Conservation (phyloP, 164 flowering plant genomes). For the Sextonia rubra region DNA sequence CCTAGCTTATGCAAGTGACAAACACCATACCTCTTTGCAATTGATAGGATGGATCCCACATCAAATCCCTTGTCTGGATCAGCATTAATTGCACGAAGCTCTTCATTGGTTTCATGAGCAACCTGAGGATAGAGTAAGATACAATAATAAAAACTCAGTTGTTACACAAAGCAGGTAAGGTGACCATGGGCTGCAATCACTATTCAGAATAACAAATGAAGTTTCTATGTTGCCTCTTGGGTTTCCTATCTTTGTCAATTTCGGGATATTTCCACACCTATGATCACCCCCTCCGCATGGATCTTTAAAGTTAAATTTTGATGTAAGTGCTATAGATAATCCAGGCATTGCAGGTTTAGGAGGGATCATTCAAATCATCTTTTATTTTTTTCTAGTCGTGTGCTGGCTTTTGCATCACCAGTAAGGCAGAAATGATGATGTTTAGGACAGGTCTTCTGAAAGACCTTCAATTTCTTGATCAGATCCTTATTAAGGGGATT, state of each 20-base stretch:
- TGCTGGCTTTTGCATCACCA: too few species aligned
- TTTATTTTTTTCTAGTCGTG: too few species aligned
- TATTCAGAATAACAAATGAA: neutral
- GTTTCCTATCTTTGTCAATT: conserved; percentile 84
- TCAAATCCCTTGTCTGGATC: conserved; percentile 88
- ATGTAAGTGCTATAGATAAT: too few species aligned
- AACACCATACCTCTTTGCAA: conserved; percentile 78
- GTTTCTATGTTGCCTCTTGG: conserved; percentile 59
- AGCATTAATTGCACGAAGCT: conserved; percentile 73
- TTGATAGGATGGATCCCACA: conserved; percentile 79
- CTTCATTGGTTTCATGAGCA: conserved; percentile 97
- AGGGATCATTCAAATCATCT: too few species aligned
- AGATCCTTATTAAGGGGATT: too few species aligned
- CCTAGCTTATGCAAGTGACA: conserved; percentile 25
- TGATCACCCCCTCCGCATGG: too few species aligned
- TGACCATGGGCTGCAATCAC: conserved; percentile 1
- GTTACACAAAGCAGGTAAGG: neutral
- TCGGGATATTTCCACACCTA: too few species aligned
- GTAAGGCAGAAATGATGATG: too few species aligned
- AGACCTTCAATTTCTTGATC: too few species aligned
- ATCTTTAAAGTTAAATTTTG: too few species aligned
- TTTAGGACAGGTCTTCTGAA: too few species aligned
- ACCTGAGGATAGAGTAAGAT: conserved; percentile 39
- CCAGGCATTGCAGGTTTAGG: too few species aligned
- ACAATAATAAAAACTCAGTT: neutral